These are phyloP conservation scores for Pythium volutum DNA, from an alignment of 352 stramenopile genomes.

Conservation along the genomic window DNA sequence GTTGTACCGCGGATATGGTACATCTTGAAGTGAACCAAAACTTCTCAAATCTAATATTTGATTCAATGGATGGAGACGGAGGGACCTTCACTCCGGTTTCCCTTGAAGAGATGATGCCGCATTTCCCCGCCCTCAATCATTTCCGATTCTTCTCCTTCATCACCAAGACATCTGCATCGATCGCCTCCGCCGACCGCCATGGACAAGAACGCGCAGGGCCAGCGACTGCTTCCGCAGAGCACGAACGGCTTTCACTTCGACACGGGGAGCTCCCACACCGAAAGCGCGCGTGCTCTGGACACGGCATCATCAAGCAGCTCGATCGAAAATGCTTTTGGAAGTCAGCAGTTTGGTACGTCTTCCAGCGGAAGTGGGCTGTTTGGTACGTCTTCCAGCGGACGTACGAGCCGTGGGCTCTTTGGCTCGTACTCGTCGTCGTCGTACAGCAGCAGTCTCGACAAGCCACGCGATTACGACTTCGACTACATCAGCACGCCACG, in stretches of 20 bases:
- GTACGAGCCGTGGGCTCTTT: background rate
- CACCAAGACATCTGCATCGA: no score
- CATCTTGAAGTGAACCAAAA: no score
- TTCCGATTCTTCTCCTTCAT: background rate
- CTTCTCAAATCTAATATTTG: background rate
- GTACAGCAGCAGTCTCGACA: background rate
- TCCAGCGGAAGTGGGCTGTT: background rate
- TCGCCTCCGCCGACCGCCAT: background rate
- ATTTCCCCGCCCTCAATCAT: background rate
- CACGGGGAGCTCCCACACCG: background rate
- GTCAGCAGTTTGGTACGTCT: background rate
- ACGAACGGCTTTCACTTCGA: background rate
- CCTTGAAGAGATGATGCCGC: background rate
- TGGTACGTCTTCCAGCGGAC: no score
- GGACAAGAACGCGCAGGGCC: background rate
- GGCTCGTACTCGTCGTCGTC: background rate
- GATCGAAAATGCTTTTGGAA: background rate
- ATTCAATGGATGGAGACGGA: background rate
- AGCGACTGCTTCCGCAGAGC: background rate
- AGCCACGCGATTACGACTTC: background rate
- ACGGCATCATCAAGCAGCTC: background rate
- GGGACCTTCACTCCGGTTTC: slow-evolving; percentile 9
- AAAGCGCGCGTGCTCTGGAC: background rate
- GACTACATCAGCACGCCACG: background rate
- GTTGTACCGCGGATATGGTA: no score